A percentile compares a stretch with the other conserved stretches of the same genome.
Evolutionary conservation across 2,329 filamentous ascomycete species (phyloP).

Genomic region (Venturia effusa): DNA sequence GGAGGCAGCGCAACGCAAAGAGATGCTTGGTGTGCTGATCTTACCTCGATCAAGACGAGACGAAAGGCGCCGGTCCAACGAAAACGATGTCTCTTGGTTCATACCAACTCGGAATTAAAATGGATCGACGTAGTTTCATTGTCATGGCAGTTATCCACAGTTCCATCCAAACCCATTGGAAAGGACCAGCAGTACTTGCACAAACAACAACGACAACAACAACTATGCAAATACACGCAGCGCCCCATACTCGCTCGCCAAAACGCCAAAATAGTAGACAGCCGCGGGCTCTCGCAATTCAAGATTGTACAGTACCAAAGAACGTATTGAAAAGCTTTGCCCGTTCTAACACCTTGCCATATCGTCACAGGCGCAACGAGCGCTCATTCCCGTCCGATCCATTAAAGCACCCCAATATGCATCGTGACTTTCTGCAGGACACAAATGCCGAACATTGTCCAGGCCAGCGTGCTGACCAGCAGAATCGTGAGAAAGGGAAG

Average conservation of each 20-base stretch:
- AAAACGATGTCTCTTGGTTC: too few species aligned
- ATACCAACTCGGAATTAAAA: background rate
- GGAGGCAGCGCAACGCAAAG: too few species aligned
- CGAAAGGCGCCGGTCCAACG: background rate
- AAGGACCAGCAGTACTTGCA: background rate
- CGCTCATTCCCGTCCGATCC: background rate
- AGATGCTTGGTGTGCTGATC: background rate
- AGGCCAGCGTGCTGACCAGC: constrained; percentile 3
- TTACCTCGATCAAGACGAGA: background rate
- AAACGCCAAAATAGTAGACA: background rate
- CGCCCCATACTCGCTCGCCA: background rate
- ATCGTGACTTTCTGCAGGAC: constrained; percentile 1
- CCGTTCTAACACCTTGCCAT: constrained; percentile 1
- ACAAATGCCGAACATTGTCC: background rate
- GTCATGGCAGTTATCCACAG: background rate
- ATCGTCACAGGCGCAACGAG: constrained; percentile 3
- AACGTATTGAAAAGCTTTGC: constrained; percentile 3
- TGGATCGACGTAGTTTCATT: background rate
- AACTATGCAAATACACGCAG: constrained; percentile 3
- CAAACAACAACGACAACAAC: background rate
- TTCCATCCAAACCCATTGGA: constrained; percentile 5
- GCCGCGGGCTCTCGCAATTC: background rate
- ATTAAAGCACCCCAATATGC: constrained; percentile 5
- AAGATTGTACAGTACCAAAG: constrained; percentile 5
- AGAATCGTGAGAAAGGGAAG: constrained; percentile 3